Conservation (phyloP, 768 basidiomycete species). For the Suillus ampliporus region DNA sequence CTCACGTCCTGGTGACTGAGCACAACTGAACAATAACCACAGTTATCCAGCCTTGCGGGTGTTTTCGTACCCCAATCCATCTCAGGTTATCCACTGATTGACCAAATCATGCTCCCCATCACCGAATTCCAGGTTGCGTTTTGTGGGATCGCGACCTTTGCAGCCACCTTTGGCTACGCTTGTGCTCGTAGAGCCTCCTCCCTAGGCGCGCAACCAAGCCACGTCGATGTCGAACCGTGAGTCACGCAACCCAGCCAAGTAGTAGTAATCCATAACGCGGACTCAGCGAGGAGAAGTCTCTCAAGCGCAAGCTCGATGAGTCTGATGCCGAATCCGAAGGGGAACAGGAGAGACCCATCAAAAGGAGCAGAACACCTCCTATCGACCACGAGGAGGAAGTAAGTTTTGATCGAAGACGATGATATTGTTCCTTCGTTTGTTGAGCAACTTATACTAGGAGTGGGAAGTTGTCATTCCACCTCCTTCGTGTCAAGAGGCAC, state of each 20-base stretch:
- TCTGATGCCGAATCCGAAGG: conserved; percentile 37
- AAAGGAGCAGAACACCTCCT: conserved; percentile 51
- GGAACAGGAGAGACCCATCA: conserved; percentile 32
- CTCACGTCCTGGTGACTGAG: conserved; percentile 14
- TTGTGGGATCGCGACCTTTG: conserved; percentile 62
- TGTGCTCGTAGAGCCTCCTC: conserved; percentile 48
- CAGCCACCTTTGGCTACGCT: conserved; percentile 64
- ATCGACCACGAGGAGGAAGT: conserved; percentile 37
- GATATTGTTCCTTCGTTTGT: conserved; percentile 15
- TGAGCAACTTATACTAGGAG: conserved; percentile 32
- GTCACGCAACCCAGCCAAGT: conserved; percentile 37
- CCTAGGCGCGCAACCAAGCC: conserved; percentile 21
- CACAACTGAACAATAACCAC: neutral
- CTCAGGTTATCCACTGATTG: neutral
- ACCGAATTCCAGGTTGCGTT: conserved; percentile 60
- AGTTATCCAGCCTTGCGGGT: neutral
- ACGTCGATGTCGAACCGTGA: conserved; percentile 33
- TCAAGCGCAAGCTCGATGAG: conserved; percentile 38
- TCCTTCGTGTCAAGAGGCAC: conserved; percentile 32
- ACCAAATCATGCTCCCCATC: conserved; percentile 50
- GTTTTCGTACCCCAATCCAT: conserved; percentile 4
- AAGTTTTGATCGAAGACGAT: conserved; percentile 18
- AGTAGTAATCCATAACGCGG: conserved; percentile 31
- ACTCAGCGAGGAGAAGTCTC: conserved; percentile 34
- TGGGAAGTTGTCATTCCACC: conserved; percentile 40